Evolutionary conservation across 805 yeast species (phyloP).

Genomic region (Candida krabiensis): DNA sequence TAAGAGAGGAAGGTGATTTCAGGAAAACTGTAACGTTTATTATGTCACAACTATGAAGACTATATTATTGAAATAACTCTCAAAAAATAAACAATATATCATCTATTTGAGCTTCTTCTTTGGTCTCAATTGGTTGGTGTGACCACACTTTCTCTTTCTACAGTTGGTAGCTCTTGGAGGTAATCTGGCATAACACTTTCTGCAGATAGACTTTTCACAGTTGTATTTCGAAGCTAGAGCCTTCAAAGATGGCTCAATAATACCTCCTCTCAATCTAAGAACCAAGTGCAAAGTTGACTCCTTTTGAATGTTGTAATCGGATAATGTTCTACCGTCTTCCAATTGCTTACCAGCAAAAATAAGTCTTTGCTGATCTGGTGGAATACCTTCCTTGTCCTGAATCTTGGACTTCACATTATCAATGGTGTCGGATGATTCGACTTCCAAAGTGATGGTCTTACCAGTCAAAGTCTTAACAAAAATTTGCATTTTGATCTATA

Average conservation of each 20-base stretch:
- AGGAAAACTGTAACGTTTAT: conserved; percentile 9
- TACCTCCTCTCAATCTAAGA: conserved; percentile 70
- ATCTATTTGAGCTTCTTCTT: conserved; percentile 97
- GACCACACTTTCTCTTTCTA: conserved; percentile 99
- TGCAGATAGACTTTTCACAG: conserved; percentile 99
- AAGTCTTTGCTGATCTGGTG: conserved; percentile 95
- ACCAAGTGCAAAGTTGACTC: conserved; percentile 72
- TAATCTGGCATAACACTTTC: conserved; percentile 99
- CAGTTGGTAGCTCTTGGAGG: conserved; percentile 99
- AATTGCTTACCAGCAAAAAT: conserved; percentile 96
- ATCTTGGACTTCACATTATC: conserved; percentile 94
- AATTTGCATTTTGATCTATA: conserved; percentile 70
- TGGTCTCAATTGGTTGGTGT: conserved; percentile 99
- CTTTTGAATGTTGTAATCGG: conserved; percentile 95
- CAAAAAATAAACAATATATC: conserved; percentile 35
- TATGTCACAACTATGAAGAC: conserved; percentile 12
- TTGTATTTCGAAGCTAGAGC: conserved; percentile 99
- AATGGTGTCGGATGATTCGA: conserved; percentile 92
- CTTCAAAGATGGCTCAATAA: conserved; percentile 99
- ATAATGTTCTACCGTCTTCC: conserved; percentile 92
- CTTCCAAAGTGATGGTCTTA: conserved; percentile 87
- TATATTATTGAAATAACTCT: conserved; percentile 10
- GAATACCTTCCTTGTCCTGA: conserved; percentile 95
- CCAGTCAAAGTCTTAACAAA: conserved; percentile 99
- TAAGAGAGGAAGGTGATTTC: no score